phyloP scores from a whole-genome alignment of 176 grass and related monocot species.

The Eragrostis nindensis region DNA sequence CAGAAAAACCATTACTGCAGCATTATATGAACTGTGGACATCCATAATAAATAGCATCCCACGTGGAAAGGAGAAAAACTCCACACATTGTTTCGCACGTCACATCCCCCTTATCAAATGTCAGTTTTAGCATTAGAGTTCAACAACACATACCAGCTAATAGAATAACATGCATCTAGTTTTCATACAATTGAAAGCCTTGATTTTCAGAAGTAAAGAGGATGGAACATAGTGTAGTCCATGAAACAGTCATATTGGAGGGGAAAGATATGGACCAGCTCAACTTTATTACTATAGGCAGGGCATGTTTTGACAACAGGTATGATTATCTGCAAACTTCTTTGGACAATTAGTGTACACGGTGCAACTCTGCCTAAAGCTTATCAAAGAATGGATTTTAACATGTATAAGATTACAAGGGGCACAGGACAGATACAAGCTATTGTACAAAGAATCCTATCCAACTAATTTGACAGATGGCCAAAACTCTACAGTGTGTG shows the following conservation, averaged over 20 bases:
- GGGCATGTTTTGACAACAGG: constrained; percentile 31
- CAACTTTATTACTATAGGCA: constrained; percentile 42
- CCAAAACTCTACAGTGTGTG: constrained; percentile 60
- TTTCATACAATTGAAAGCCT: not conserved
- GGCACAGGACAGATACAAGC: constrained; percentile 46
- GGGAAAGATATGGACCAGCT: not conserved
- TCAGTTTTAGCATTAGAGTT: not conserved
- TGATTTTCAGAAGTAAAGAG: not conserved
- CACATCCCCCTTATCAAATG: not conserved
- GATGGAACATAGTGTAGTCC: not conserved
- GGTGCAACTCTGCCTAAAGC: constrained; percentile 44
- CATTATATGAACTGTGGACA: not conserved
- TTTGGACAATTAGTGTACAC: constrained; percentile 51
- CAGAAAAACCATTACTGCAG: not conserved
- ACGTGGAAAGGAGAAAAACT: not conserved
- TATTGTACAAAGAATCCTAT: constrained; percentile 95
- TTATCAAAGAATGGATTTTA: constrained; percentile 78
- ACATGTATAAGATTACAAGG: constrained; percentile 64
- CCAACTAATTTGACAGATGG: constrained; percentile 42
- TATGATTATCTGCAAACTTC: constrained; percentile 31
- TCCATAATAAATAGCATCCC: not conserved
- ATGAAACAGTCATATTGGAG: not conserved
- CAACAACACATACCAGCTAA: not conserved
- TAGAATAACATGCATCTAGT: not conserved
- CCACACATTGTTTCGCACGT: not conserved